phyloP scores from a whole-genome alignment of 140 eudicot species.

The Ambrosia hybrid region DNA sequence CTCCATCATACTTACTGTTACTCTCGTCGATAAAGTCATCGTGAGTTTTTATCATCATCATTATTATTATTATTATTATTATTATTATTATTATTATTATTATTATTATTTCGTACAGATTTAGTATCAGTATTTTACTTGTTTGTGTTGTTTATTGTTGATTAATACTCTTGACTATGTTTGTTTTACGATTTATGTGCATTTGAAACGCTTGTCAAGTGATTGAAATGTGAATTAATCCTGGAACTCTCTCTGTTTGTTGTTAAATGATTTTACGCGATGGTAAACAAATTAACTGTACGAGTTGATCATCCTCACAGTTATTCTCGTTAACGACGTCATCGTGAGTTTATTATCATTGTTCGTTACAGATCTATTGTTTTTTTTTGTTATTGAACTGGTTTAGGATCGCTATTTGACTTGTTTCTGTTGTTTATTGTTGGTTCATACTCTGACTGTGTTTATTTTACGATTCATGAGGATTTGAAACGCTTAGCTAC shows the following conservation, averaged over 20 bases:
- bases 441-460: neutral
- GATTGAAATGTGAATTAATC: neutral
- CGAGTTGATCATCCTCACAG: neutral
- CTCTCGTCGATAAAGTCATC: slow-evolving; percentile 37
- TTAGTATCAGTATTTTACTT: neutral
- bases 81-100: neutral
- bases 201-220: neutral
- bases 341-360: neutral
- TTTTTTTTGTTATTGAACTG: neutral
- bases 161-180: neutral
- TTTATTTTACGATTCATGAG: neutral
- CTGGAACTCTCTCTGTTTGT: neutral
- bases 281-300: neutral
- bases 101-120: neutral
- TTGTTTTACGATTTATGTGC: neutral
- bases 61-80: too few species aligned
- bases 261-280: slow-evolving; percentile 10
- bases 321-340: slow-evolving; percentile 8
- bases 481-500: neutral
- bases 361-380: neutral
- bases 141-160: neutral
- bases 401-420: neutral
- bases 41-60: too few species aligned
- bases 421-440: neutral
- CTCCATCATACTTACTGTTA: slow-evolving; percentile 44